Percentiles rank a stretch among this genome's conserved stretches.
These are phyloP conservation scores for Blastomyces silverae DNA, from an alignment of 2,329 filamentous ascomycete species.

Conservation along the genomic window DNA sequence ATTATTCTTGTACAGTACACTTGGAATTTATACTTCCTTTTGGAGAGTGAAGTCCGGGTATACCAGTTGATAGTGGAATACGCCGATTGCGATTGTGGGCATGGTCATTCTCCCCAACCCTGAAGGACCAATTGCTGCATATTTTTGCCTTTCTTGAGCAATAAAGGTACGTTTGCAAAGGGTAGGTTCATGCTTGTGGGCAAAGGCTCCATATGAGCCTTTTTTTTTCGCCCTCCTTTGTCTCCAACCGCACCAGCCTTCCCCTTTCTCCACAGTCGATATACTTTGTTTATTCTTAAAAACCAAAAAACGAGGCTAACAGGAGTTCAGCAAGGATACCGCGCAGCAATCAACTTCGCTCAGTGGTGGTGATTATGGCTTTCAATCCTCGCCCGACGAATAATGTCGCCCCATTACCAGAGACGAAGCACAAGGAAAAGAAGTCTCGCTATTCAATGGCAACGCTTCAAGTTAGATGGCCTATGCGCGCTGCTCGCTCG, in stretches of 20 bases:
- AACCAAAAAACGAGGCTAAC: neutral
- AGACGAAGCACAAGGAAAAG: conserved; percentile 7
- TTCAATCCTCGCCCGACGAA: neutral
- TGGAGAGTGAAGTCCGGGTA: neutral
- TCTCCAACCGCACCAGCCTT: neutral
- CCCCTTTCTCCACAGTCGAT: neutral
- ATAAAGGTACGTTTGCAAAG: neutral
- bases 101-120: neutral
- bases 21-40: neutral
- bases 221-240: conserved; percentile 2
- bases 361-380: neutral
- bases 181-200: neutral
- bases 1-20: neutral
- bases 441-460: conserved; percentile 4
- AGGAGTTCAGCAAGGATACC: neutral
- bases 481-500: conserved; percentile 1
- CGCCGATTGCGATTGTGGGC: neutral
- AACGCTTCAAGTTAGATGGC: conserved; percentile 7
- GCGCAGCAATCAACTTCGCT: neutral
- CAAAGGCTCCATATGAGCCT: neutral
- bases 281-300: conserved; percentile 6
- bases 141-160: neutral
- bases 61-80: neutral
- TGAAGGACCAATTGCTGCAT: neutral
- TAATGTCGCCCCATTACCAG: neutral